Evolutionary conservation across 345 rosid genomes (phyloP), one percentile per base, ranked within the genome.

Genomic region (Eucalyptus cloeziana): DNA sequence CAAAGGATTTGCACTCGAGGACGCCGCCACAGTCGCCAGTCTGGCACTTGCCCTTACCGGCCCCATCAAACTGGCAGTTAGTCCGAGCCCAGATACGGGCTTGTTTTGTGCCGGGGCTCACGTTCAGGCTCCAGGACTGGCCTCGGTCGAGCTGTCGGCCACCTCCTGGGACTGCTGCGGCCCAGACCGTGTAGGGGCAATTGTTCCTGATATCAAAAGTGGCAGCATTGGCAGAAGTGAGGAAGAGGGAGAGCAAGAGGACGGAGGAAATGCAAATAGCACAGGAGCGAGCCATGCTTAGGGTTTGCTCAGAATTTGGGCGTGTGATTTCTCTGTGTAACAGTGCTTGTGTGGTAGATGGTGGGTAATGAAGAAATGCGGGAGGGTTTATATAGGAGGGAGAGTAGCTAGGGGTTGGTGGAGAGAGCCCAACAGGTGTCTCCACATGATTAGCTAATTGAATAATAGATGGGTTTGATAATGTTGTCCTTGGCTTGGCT

Each of bases 61-160:
- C 44, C 13, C 83, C 90, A 22, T 92, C 91, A 17, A 92, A 91
- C 6, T 85, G 83, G 86, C 93, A 91, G 44, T 64, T 87, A 21
- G 92, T 91, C 43, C 93, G 86, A 27, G 89, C 90, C 93, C 93
- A 92, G 14, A 92, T 88, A 40, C 93, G 90, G 25, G 92, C 93
- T 33, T 49, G 49, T 19, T 16, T 30, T 21, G 92, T 90, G 21
- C 92, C 92, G 0, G 91, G 80, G 25, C 31, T 64, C 52, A 81
- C 91, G 30, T 87, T 11, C 24, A 91, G 44, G 79, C 87, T 16
- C 93, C 92, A 91, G 50, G 88, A 30, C n/a, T 88, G 91, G 83
- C 90, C 88, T 5, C n/a, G 86, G 76, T 88, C 37, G 2, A 92
- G 91, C 31, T n/a, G 90, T 10, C 47, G 52, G 67, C 93, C 92